Evolutionary conservation across 1,284 basidiomycete species (phyloP).

Genomic region (Boletellus deceptivus): DNA sequence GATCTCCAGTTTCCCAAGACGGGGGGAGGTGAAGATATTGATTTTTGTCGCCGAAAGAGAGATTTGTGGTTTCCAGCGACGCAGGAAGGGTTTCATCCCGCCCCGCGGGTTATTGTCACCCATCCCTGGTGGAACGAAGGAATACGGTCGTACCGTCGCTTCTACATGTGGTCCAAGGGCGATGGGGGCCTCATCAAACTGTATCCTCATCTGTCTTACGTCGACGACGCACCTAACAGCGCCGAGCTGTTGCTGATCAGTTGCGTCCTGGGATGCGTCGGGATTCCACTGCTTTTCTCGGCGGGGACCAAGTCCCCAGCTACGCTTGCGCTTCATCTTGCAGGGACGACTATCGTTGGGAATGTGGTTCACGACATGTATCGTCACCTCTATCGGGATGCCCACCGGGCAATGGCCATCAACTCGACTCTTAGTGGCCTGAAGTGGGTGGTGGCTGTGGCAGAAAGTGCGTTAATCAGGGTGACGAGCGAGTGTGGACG

Average conservation of each 20-base stretch:
- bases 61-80: slow-evolving; percentile 36
- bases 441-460: slow-evolving; percentile 41
- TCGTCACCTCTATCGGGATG: slow-evolving; percentile 45
- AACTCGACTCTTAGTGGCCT: slow-evolving; percentile 37
- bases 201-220: slow-evolving; percentile 48
- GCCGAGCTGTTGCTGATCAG: slow-evolving; percentile 45
- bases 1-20: slow-evolving; percentile 55
- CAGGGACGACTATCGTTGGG: slow-evolving; percentile 35
- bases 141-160: slow-evolving; percentile 48
- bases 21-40: slow-evolving; percentile 63
- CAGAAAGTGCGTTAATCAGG: slow-evolving; percentile 50
- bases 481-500: slow-evolving; percentile 52
- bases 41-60: slow-evolving; percentile 54
- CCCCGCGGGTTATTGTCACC: slow-evolving; percentile 46
- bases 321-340: slow-evolving; percentile 24
- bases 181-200: slow-evolving; percentile 50
- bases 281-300: slow-evolving; percentile 13
- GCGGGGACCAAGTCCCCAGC: slow-evolving; percentile 10
- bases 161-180: slow-evolving; percentile 59
- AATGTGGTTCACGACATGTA: slow-evolving; percentile 50
- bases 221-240: slow-evolving; percentile 47
- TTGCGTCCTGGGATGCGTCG: slow-evolving; percentile 11
- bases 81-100: slow-evolving; percentile 45
- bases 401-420: slow-evolving; percentile 32
- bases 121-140: slow-evolving; percentile 61